Evolutionary conservation across 495 filamentous ascomycete species (phyloP).

Genomic region (Viridothelium virens): DNA sequence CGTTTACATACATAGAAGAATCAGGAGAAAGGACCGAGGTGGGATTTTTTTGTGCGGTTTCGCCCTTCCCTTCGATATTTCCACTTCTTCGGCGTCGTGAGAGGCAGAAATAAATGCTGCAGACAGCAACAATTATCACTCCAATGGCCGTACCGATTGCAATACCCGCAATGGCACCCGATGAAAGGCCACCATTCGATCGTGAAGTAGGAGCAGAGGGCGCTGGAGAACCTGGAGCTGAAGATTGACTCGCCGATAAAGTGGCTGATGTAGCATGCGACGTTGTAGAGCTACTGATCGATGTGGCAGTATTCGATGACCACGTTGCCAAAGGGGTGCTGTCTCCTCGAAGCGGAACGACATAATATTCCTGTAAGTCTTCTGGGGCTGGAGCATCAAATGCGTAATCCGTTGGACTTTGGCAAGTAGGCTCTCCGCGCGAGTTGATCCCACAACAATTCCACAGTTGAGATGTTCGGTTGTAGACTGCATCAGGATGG

Average conservation of each 20-base stretch:
- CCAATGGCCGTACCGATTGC: background rate
- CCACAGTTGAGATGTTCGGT: conserved; percentile 6
- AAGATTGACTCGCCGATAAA: background rate
- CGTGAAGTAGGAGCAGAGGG: background rate
- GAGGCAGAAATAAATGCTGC: background rate
- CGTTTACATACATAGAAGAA: background rate
- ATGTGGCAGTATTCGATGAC: background rate
- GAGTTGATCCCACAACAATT: background rate
- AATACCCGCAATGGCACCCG: background rate
- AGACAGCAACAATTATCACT: background rate
- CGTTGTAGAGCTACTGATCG: background rate
- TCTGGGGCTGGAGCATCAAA: conserved; percentile 3
- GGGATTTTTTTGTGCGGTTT: background rate
- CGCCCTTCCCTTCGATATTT: background rate
- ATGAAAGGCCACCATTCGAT: background rate
- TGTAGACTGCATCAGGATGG: conserved; percentile 9
- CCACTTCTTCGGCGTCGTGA: background rate
- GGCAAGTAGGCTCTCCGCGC: background rate
- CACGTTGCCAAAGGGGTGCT: background rate
- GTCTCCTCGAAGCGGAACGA: background rate
- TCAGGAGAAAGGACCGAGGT: background rate
- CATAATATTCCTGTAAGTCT: conserved; percentile 6
- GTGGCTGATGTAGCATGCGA: conserved; percentile 3
- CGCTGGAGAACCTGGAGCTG: background rate
- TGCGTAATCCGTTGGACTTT: background rate